A percentile compares a stretch with the other conserved stretches of the same genome.
phyloP scores from a whole-genome alignment of 176 grass and related monocot genomes.

The Musa acuminata region DNA sequence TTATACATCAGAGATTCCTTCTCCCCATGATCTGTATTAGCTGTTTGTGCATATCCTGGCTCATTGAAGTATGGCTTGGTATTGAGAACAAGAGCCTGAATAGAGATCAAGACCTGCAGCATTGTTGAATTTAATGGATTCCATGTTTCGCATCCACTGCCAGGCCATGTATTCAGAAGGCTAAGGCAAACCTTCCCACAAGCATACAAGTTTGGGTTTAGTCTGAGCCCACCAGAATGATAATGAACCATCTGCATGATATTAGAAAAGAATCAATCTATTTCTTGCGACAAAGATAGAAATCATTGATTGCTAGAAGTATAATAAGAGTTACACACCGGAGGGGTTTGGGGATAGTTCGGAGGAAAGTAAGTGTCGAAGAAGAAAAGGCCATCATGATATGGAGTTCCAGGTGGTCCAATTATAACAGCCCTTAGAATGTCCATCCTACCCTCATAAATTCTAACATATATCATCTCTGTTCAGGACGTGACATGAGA shows the following conservation, averaged over 20 bases:
- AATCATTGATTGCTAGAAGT: neutral
- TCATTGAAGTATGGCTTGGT: constrained; percentile 70
- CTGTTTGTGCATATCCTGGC: constrained; percentile 32
- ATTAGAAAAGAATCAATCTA: neutral
- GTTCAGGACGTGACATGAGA: neutral
- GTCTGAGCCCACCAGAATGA: constrained; percentile 61
- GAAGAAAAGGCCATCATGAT: constrained; percentile 68
- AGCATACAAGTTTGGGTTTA: constrained; percentile 66
- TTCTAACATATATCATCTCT: constrained; percentile 53
- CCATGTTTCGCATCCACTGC: constrained; percentile 60
- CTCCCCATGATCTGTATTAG: constrained; percentile 40
- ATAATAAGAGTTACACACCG: constrained; percentile 26
- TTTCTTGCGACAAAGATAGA: neutral
- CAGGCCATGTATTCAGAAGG: constrained; percentile 69
- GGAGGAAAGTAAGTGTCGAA: constrained; percentile 61
- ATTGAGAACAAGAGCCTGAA: constrained; percentile 67
- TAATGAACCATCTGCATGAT: constrained; percentile 58
- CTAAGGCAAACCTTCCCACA: constrained; percentile 74
- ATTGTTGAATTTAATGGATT: constrained; percentile 56
- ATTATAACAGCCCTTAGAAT: constrained; percentile 55
- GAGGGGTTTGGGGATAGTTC: constrained; percentile 41
- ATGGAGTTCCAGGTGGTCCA: constrained; percentile 66
- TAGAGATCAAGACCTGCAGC: constrained; percentile 64
- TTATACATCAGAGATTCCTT: constrained; percentile 57
- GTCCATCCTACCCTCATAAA: constrained; percentile 63